Evolutionary conservation across 176 grass and related monocot species (phyloP).

Genomic region (Saccharum spontaneum): DNA sequence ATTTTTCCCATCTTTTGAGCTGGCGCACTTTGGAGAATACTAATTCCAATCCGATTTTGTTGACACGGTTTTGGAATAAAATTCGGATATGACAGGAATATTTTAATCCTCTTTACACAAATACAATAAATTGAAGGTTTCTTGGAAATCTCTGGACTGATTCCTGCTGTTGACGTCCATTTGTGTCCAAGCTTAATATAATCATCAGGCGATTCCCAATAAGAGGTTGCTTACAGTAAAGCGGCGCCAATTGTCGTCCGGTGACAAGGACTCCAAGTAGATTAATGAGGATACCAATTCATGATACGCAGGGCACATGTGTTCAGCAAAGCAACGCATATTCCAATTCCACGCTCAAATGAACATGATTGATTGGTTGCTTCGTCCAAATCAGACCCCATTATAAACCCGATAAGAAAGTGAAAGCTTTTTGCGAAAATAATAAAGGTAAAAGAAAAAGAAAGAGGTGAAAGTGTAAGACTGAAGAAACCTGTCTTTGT

Average conservation of each 20-base stretch:
- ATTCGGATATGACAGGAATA: too few relatives aligned
- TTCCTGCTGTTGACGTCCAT: background rate
- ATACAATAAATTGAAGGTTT: background rate
- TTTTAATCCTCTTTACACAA: background rate
- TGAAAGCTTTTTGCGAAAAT: background rate
- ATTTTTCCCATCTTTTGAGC: background rate
- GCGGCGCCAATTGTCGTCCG: conserved; percentile 11
- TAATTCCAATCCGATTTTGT: background rate
- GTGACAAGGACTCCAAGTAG: background rate
- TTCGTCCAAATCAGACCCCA: background rate
- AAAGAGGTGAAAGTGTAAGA: background rate
- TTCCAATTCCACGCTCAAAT: background rate
- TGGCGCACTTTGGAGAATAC: background rate
- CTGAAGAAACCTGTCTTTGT: background rate
- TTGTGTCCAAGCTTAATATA: background rate
- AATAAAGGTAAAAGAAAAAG: background rate
- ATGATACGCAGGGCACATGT: background rate
- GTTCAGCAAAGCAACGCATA: conserved; percentile 23
- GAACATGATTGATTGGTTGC: background rate
- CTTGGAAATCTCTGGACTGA: background rate
- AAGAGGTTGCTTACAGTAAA: background rate
- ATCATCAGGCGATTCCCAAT: background rate
- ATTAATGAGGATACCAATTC: conserved; percentile 4
- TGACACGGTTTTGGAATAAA: background rate
- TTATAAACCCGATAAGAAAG: background rate